Evolutionary conservation across 2,329 filamentous ascomycete species (phyloP), one percentile per base, ranked within the genome.

Genomic region (Exutisphaerella laricina): DNA sequence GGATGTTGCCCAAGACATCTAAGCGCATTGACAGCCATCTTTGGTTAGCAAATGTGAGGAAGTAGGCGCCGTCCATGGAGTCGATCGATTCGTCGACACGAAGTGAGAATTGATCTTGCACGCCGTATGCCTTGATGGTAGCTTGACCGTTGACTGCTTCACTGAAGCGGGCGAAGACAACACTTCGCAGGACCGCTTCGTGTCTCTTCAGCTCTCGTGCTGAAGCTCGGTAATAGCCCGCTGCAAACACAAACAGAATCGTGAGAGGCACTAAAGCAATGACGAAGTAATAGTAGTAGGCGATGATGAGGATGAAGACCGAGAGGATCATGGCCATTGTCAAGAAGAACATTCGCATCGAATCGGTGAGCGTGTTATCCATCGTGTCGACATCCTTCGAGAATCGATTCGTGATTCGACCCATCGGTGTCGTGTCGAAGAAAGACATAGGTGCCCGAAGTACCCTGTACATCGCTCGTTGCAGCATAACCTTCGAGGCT

Each of bases 401-500:
- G 67, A 97, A 97, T 12, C 92, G 85, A 64, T 97, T 97, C 16
- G 88, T 95, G 63, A 97, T 96, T 26, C 90, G 84, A 14, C 92
- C 92, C 1, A 97, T 75, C 0, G 92, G 92, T 1, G 92, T 97
- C 0, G 92, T 97, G 58, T 98, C 92, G 68, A 97, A 97, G 69
- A 97, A 97, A 4, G 85, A 84, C 88, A 84, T 82, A 1, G 80
- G 80, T 3, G 80, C 80, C 34, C 79, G 70, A 6, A 84, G 63
- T 1, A 92, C 87, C 12, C 85, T 77, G 6, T 74, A 79, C 57
- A 97, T 85, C 5, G 92, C 90, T 25, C 79, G 73, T 21, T 84
- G 79, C 38, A 97, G 76, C 78, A 97, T 88, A 28, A 74, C 74
- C 63, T 85, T 90, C 60, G 86, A 92, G 4, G 89, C 79, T 14